A percentile compares a stretch with the other conserved stretches of the same genome.
Evolutionary conservation across 2,329 filamentous ascomycete species (phyloP).

Genomic region (Cordyceps cateniannulata): DNA sequence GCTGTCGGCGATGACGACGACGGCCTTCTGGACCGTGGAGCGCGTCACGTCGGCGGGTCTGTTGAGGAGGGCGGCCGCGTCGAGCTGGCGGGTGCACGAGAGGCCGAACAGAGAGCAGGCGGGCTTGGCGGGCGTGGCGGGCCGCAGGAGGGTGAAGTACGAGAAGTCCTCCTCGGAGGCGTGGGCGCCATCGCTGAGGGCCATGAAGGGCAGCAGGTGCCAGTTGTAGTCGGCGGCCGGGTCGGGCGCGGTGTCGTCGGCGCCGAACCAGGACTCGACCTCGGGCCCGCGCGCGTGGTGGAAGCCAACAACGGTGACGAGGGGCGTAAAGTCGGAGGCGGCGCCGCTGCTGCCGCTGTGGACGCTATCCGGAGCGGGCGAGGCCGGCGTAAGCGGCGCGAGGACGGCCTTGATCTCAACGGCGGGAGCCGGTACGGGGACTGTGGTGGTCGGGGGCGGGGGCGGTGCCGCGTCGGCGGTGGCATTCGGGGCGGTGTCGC

Average conservation of each 20-base stretch:
- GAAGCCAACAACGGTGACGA: conserved; percentile 77
- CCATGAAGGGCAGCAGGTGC: conserved; percentile 92
- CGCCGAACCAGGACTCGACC: conserved; percentile 86
- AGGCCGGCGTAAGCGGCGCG: conserved; percentile 26
- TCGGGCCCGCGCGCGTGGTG: conserved; percentile 85
- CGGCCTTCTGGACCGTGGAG: conserved; percentile 95
- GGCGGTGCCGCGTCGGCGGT: not conserved
- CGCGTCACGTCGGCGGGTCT: conserved; percentile 87
- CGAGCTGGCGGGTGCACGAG: conserved; percentile 87
- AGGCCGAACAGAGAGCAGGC: conserved; percentile 91
- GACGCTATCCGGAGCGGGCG: conserved; percentile 24
- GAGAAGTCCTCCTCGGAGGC: conserved; percentile 92
- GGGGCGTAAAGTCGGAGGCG: conserved; percentile 46
- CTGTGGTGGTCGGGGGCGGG: not conserved
- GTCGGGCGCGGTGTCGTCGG: conserved; percentile 47
- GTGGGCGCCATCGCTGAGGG: conserved; percentile 90
- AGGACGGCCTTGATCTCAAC: conserved; percentile 22
- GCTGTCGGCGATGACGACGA: conserved; percentile 88
- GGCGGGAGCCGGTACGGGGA: not conserved
- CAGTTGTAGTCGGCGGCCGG: conserved; percentile 82
- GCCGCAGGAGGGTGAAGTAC: conserved; percentile 85
- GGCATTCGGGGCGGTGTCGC: not conserved
- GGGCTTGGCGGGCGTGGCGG: conserved; percentile 45
- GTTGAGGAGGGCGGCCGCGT: conserved; percentile 68
- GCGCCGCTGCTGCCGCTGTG: conserved; percentile 20